Evolutionary conservation across 768 basidiomycete species (phyloP).

Genomic region (Pisolithus sp.): DNA sequence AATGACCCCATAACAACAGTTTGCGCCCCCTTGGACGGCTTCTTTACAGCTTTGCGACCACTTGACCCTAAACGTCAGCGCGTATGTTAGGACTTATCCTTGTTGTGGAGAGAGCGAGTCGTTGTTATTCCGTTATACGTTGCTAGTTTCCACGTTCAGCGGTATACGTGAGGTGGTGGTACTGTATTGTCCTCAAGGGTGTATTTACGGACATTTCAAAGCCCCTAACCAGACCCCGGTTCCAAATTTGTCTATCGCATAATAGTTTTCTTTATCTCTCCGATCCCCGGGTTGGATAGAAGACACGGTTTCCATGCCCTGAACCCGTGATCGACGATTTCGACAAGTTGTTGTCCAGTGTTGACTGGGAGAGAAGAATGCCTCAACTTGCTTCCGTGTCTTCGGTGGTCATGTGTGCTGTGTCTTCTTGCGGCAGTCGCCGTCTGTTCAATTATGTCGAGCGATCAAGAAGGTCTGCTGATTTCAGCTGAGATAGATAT

Average conservation of each 20-base stretch:
- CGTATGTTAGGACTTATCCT: no score
- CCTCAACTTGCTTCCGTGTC: no score
- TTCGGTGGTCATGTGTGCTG: neutral
- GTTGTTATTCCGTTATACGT: no score
- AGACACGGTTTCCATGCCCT: neutral
- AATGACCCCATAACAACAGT: no score
- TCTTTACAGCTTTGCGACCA: no score
- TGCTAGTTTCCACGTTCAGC: no score
- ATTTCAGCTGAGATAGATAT: neutral
- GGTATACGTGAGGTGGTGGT: no score
- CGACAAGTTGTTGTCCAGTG: constrained; percentile 1
- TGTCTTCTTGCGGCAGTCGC: neutral
- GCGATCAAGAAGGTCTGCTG: neutral
- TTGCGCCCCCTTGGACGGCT: no score
- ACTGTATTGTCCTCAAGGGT: no score
- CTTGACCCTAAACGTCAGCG: no score
- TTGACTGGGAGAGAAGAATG: neutral
- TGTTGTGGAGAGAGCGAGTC: no score
- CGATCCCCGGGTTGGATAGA: neutral
- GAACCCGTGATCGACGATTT: neutral
- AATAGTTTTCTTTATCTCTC: neutral
- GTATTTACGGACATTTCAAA: neutral
- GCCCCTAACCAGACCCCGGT: neutral
- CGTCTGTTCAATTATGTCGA: neutral
- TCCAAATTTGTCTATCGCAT: neutral